Percentiles rank a stretch among this genome's conserved stretches.
Conservation (phyloP, 176 grass and related monocot genomes). For the Saccharum spontaneum region DNA sequence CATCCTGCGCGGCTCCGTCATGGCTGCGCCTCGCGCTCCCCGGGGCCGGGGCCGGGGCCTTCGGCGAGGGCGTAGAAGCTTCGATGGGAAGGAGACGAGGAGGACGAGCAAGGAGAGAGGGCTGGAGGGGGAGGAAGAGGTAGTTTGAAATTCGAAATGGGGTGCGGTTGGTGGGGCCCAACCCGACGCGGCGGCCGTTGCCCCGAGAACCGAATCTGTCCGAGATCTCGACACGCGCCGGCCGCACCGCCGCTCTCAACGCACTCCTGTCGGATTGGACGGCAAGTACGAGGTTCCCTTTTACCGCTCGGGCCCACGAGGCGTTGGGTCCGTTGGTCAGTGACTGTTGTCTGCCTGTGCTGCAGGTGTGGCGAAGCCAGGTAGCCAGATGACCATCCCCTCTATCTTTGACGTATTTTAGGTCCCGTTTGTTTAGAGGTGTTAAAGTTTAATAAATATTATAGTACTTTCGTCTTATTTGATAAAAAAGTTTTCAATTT, state of each 20-base stretch:
- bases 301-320: not conserved
- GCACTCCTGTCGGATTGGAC: not conserved
- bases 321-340: not conserved
- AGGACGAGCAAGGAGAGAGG: not conserved
- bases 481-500: too few relatives aligned
- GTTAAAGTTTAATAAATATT: too few relatives aligned
- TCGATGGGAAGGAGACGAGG: not conserved
- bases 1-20: constrained; percentile 46
- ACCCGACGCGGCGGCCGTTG: constrained; percentile 13
- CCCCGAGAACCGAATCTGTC: not conserved
- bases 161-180: not conserved
- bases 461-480: too few relatives aligned
- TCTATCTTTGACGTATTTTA: too few relatives aligned
- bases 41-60: not conserved
- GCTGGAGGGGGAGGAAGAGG: not conserved
- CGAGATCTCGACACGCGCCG: not conserved
- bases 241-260: not conserved
- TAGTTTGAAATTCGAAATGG: constrained; percentile 55
- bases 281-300: not conserved
- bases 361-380: not conserved
- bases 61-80: constrained; percentile 14
- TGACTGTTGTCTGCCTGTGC: not conserved
- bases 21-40: not conserved
- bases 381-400: too few relatives aligned
- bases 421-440: too few relatives aligned